A percentile compares a stretch with the other conserved stretches of the same genome.
These are phyloP conservation scores for Plenodomus biglobosus DNA, from an alignment of 2,329 filamentous ascomycete species.

Conservation along the genomic window DNA sequence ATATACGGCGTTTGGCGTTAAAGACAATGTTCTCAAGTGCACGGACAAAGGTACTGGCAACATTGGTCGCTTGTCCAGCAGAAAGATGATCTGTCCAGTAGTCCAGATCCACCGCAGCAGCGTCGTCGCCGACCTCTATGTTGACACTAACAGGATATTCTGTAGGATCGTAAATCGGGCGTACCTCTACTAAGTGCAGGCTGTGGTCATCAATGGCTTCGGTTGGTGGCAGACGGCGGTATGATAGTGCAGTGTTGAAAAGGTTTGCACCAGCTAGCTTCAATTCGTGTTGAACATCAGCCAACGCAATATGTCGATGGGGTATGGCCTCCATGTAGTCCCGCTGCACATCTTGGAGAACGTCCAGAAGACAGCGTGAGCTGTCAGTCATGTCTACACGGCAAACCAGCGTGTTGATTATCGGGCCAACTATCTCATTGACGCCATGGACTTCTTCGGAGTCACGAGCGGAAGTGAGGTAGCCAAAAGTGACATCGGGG, in stretches of 20 bases:
- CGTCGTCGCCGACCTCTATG: conserved; percentile 49
- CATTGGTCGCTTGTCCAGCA: conserved; percentile 33
- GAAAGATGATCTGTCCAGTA: conserved; percentile 41
- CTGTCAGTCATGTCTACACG: conserved; percentile 44
- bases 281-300: conserved; percentile 52
- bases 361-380: conserved; percentile 37
- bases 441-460: conserved; percentile 43
- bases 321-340: conserved; percentile 52
- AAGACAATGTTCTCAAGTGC: conserved; percentile 43
- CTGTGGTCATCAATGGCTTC: conserved; percentile 21
- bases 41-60: conserved; percentile 35
- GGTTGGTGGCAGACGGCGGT: conserved; percentile 46
- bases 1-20: conserved; percentile 36
- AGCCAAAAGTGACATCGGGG: conserved; percentile 49
- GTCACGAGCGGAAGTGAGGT: conserved; percentile 48
- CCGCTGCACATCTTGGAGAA: conserved; percentile 48
- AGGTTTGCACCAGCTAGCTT: conserved; percentile 37
- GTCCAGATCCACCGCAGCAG: conserved; percentile 35
- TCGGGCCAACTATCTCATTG: conserved; percentile 50
- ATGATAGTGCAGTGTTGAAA: conserved; percentile 55
- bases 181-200: conserved; percentile 44
- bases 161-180: conserved; percentile 49
- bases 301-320: conserved; percentile 48
- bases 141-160: conserved; percentile 54
- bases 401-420: conserved; percentile 52